These are phyloP conservation scores for Periglandula ipomoeae DNA, from an alignment of 2,329 filamentous ascomycete species.

Conservation along the genomic window DNA sequence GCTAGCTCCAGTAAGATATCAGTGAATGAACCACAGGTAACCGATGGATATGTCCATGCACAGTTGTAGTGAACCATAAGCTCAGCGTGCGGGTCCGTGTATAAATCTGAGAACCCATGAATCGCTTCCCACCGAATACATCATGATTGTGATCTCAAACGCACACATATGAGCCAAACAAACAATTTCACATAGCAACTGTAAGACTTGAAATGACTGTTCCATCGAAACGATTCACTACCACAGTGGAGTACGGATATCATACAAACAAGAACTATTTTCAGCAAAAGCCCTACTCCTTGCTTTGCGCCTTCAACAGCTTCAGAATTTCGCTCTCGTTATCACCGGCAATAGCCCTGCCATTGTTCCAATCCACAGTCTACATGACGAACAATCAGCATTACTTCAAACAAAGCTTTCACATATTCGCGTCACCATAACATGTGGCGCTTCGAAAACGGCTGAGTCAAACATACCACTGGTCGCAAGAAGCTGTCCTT, in stretches of 20 bases:
- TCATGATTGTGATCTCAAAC: too few relatives aligned
- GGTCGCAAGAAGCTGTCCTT: constrained; percentile 62
- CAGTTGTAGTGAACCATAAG: not conserved
- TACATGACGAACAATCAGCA: constrained; percentile 8
- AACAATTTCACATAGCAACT: not conserved
- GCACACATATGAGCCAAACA: too few relatives aligned
- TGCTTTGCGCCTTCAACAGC: constrained; percentile 48
- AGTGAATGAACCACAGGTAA: not conserved
- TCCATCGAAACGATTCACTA: not conserved
- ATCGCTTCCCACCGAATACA: too few relatives aligned
- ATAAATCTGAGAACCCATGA: too few relatives aligned
- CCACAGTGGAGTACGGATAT: not conserved
- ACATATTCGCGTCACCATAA: too few relatives aligned
- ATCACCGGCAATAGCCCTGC: constrained; percentile 67
- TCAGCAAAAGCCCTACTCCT: not conserved
- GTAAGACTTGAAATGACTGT: not conserved
- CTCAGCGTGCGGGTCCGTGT: too few relatives aligned
- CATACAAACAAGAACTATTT: not conserved
- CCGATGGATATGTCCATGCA: not conserved
- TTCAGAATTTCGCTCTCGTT: constrained; percentile 85
- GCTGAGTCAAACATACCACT: constrained; percentile 52
- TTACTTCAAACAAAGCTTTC: too few relatives aligned
- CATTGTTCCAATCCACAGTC: constrained; percentile 90
- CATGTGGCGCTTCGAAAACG: too few relatives aligned
- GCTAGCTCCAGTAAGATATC: not conserved